Base-by-base conservation (phyloP, 768 basidiomycete species). In the Russula vinacea region DNA sequence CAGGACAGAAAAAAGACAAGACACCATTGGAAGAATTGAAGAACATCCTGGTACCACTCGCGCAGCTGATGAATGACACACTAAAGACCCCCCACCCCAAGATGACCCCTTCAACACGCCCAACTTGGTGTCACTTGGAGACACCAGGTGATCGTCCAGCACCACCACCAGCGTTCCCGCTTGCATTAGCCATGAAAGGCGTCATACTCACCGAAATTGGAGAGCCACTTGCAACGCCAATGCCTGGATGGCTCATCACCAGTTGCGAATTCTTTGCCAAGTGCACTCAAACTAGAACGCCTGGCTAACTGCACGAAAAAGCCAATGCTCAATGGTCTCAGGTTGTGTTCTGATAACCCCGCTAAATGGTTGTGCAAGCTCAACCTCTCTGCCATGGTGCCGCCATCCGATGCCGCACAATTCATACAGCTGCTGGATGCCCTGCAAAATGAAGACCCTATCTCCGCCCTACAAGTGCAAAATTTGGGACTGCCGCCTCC, bases 151-250 rank as follows among this genome's bases (percentile, higher is more conserved):
- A 73, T 33, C 80, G 82, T 35, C 66, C 75, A 6, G 68, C 73
- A 13, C 72, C 62, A 6, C 66, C 65, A 6, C 66, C 65, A 37
- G 39, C 63, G 39, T 63, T 70, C 39, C 70, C 73, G 10, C n/a
- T 62, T 19, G 73, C 68, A 0, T 77, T 75, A 13, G 79, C 79
- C 16, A 80, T 80, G 79, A 78, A 78, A 67, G 79, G 92, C 3
- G 88, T 94, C 44, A 80, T 94, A 35, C 78, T 92, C 42, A 92
- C 92, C 0, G 78, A 86, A 9, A 92, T 91, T 0, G 91, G 92
- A 9, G 85, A 92, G 71, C 77, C 80, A 1, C 77, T 93, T 8
- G 79, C 83, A 3, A 94, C 91, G 14, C 91, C 91, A 1, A 78
- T 81, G 2, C 88, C 87, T 81, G 2, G 84, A 82, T 40, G 78